Evolutionary conservation across 129 eudicot species (phyloP), one percentile per base, ranked within the genome.

Genomic region (Centaurea solstitialis): DNA sequence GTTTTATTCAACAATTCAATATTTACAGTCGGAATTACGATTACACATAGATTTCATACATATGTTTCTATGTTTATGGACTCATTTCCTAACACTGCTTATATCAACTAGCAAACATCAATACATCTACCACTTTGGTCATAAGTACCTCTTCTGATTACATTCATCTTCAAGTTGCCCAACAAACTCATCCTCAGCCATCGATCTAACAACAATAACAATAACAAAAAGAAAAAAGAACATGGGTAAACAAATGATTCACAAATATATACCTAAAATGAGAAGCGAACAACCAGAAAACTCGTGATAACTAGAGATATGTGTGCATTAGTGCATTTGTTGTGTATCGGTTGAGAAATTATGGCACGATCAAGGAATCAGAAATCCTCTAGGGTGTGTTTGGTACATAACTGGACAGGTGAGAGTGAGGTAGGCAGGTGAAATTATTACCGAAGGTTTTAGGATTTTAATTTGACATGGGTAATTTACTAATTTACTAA

Each of bases 21-120:
- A 81, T 74, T 66, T 43, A 81, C 84, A 81, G 50, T n/a, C 69
- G 21, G 12, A 81, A 74, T 3, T 11, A 81, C 21, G 72, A 61
- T 30, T 67, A 67, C 8, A 74, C 85, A 67, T 50, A 68, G 7
- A 81, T 66, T 65, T 39, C 28, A 39, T 43, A 74, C 68, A 74
- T 45, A 70, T 9, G 30, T 39, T 62, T 67, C 72, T 76, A 45
- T 78, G 45, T 68, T 78, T 28, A 68, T 68, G 7, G 43, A 68
- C 11, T 8, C 74, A 68, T 66, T 65, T 61, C 72, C 84, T 81
- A 81, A 73, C n/a, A 28, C 39, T 73, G 66, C 30, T 38, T 18
- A 15, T 35, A 73, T 73, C 64, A 33, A 75, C 65, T 23, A 40
- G 9, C 43, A 40, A 67, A 68, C 11, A 41, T 66, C 30, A 66